Base-by-base conservation (phyloP, 306 rosid species). In the Vigna hirtella region DNA sequence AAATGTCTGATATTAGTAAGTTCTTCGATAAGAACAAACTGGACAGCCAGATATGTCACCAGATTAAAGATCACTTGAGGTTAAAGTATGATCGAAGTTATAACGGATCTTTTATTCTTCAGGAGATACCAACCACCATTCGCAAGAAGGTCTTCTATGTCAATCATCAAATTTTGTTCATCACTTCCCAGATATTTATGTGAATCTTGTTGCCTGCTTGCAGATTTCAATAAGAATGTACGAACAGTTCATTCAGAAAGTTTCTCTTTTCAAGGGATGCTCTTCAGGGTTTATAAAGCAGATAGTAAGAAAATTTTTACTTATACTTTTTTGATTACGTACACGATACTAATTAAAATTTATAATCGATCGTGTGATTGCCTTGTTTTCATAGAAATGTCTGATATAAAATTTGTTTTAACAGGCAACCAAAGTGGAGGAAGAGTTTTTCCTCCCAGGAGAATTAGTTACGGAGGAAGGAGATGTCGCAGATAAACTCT, bases 371-470 rank as follows among this genome's bases (percentile, higher is more conserved):
- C 28, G 2, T 24, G 28, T 24, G 28, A 24, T 24, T 24, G 28
- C 28, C 28, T 24, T 26, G 28, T 26, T 26, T 26, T 26, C 28
- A 26, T 26, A 26, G 28, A 0, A 26, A 15, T 61, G 8, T 26
- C 15, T 73, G 16, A 72, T 53, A 49, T 30, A 72, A 45, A 40
- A 66, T 72, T 20, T 70, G 20, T 58, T 84, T 83, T 76, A 18
- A 57, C 77, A 90, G 96, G 90, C 88, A 45, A 80, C 81, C 75
- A 83, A 45, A 82, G 85, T 87, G 48, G 84, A 82, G 3, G 93
- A 88, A 70, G 93, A 90, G 83, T 85, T 90, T 82, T 88, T 90
- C 83, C 84, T 90, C 58, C 96, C 85, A 17, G 88, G 84, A 64
- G 91, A 88, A 87, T 84, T 87, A 79, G 82, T 88, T 50, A 42